Evolutionary conservation across 768 basidiomycete genomes (phyloP), one percentile per base, ranked within the genome.

Genomic region (Termitomyces sp.): DNA sequence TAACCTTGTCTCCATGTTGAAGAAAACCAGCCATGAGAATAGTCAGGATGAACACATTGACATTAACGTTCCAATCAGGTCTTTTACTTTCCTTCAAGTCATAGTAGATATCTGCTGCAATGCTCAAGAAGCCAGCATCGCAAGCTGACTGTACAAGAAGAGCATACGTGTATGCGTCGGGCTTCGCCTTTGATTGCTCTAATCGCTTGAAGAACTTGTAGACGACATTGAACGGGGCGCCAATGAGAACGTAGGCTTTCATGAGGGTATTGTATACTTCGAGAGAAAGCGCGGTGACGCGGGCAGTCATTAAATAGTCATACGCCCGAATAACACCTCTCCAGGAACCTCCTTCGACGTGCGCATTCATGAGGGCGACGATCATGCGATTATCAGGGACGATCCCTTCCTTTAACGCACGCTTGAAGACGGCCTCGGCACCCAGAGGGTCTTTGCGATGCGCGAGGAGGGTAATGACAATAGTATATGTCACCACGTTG

Each of bases 311-410:
- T 69, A 46, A 92, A 61, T 81, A 84, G 61, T 87, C 82, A 65
- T 88, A 96, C 13, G 84, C 73, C 24, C 81, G 78, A 57, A 92
- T 77, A 20, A 87, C 92, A 26, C 85, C 85, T 46, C 74, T 69
- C 92, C 92, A 97, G 12, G 86, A 84, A 2, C 88, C 90, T 2
- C 85, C 79, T 65, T 90, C 85, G 49, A 92, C 87, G 65, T 94
- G 84, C 0, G 88, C 92, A 63, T 90, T 84, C 85, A 98, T 85
- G 49, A 96, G 69, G 6, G 87, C 72, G 14, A 82, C 79, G 61
- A 86, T 74, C 86, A 92, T 86, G 39, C 68, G 72, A 36, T 76
- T 74, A 67, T 90, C 86, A 3, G 88, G 88, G 16, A 71, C 68
- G 55, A 92, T 65, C 16, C 85, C 85, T 39, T 87, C 83, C 16